A percentile compares a stretch with the other conserved stretches of the same genome.
Conservation (phyloP, 1,284 basidiomycete genomes). For the Trichosporon coremiiforme region DNA sequence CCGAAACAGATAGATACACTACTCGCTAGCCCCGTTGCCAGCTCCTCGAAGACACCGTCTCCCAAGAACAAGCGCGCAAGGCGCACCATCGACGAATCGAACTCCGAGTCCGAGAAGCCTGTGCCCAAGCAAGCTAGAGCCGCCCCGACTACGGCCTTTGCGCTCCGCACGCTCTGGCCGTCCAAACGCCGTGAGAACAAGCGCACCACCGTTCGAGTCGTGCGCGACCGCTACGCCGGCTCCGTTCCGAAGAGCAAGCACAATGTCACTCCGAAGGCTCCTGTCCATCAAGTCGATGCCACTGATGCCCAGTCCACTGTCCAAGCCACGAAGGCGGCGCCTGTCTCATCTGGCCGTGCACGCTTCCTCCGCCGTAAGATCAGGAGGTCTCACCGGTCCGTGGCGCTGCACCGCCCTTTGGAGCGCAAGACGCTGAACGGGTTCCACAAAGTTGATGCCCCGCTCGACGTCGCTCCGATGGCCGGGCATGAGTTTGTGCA, state of each 20-base stretch:
- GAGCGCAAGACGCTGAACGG: conserved; percentile 12
- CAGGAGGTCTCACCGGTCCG: not conserved
- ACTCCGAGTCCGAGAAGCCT: not conserved
- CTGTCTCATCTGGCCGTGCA: not conserved
- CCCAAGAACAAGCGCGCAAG: not conserved
- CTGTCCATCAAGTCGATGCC: not conserved
- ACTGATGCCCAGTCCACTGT: not conserved
- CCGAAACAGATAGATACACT: not conserved
- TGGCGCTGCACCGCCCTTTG: not conserved
- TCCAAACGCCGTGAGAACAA: not conserved
- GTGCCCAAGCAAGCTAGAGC: not conserved
- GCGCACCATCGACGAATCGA: not conserved
- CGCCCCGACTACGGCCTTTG: not conserved
- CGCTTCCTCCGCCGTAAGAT: conserved; percentile 3
- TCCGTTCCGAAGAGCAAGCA: conserved; percentile 10
- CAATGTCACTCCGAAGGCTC: not conserved
- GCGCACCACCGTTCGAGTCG: not conserved
- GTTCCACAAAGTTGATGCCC: not conserved
- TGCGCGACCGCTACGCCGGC: conserved; percentile 10
- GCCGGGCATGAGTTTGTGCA: not conserved
- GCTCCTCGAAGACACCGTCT: not conserved
- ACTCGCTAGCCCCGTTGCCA: not conserved
- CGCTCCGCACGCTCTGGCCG: not conserved
- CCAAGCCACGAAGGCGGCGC: not conserved
- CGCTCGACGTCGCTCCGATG: not conserved